These are phyloP conservation scores for Medicago ruthenica DNA, from an alignment of 306 rosid genomes.

Conservation along the genomic window DNA sequence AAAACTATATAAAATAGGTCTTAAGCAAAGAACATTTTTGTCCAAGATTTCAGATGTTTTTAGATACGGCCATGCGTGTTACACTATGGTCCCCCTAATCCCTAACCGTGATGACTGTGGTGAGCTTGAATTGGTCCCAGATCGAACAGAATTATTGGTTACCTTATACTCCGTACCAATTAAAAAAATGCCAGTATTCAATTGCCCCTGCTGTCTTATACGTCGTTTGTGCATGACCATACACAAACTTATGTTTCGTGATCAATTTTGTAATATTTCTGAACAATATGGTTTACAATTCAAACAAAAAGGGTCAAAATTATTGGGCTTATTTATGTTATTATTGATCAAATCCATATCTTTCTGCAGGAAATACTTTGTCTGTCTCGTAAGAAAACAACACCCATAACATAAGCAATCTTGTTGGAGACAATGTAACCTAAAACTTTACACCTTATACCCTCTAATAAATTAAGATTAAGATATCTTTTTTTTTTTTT, in stretches of 20 bases:
- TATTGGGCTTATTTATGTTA: neutral
- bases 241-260: neutral
- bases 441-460: neutral
- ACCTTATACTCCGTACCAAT: neutral
- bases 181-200: neutral
- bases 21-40: neutral
- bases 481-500: too few species aligned
- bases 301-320: slow-evolving; percentile 16
- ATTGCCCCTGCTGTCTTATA: neutral
- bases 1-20: too few species aligned
- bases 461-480: neutral
- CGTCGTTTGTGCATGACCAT: slow-evolving; percentile 26
- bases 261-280: neutral
- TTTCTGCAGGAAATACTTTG: neutral
- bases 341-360: neutral
- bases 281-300: neutral
- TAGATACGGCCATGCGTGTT: neutral
- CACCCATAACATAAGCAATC: neutral
- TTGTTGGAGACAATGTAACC: neutral
- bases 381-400: neutral
- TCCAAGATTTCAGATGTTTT: neutral
- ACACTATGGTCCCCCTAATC: slow-evolving; percentile 40
- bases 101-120: neutral
- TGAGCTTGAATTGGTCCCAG: slow-evolving; percentile 14
- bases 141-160: neutral